A percentile compares a stretch with the other conserved stretches of the same genome.
phyloP scores from a whole-genome alignment of 139 green algal species.

The Tetraselmis striata region DNA sequence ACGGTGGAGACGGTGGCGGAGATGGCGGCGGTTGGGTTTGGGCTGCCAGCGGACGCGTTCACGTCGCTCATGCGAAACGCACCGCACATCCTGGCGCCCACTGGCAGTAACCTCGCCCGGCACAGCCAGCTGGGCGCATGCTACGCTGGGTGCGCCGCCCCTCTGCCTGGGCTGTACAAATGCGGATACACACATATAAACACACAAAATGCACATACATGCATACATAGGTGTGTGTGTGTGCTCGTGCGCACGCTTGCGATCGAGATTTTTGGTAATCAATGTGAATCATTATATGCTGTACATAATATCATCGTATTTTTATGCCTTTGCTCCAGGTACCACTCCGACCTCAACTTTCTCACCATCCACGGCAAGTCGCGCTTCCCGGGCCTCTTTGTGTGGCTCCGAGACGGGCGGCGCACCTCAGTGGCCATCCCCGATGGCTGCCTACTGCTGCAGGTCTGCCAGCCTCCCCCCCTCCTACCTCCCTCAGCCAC shows the following conservation, averaged over 20 bases:
- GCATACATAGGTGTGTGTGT: too few species aligned
- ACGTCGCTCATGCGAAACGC: slow-evolving; percentile 61
- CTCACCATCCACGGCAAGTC: slow-evolving; percentile 83
- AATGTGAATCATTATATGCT: too few species aligned
- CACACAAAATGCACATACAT: too few species aligned
- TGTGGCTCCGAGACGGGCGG: slow-evolving; percentile 73
- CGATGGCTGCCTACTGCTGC: slow-evolving; percentile 77
- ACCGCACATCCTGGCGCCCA: slow-evolving; percentile 87
- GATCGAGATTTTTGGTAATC: too few species aligned
- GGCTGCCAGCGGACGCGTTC: slow-evolving; percentile 56
- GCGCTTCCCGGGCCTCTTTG: slow-evolving; percentile 59
- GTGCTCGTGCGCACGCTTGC: too few species aligned
- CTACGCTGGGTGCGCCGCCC: slow-evolving; percentile 39
- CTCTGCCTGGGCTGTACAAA: too few species aligned
- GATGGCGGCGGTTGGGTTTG: slow-evolving; percentile 62
- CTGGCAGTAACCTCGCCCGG: slow-evolving; percentile 63
- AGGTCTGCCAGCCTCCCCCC: too few species aligned
- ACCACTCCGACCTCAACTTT: slow-evolving; percentile 92
- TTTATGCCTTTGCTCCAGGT: too few species aligned
- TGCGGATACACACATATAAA: too few species aligned
- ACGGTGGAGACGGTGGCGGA: slow-evolving; percentile 43
- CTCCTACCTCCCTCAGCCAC: too few species aligned
- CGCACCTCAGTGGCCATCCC: slow-evolving; percentile 63
- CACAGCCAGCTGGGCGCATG: slow-evolving; percentile 54
- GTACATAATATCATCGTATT: too few species aligned